phyloP scores from a whole-genome alignment of 1,284 basidiomycete genomes.

The Lignosus rhinocerotis region DNA sequence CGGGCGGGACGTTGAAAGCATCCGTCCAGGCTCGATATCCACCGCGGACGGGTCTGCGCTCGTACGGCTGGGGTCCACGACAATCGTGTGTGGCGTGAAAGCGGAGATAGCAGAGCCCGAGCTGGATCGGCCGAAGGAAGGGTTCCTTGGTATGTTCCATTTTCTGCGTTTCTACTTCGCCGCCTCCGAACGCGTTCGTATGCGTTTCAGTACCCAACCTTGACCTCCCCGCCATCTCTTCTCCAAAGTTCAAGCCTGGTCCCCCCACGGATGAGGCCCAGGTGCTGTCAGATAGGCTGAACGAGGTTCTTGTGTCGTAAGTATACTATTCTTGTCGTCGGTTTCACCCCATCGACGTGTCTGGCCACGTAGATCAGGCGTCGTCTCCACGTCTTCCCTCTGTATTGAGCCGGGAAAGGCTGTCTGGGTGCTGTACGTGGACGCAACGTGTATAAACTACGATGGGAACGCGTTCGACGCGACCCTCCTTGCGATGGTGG shows the following conservation, averaged over 20 bases:
- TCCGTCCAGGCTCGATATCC: constrained; percentile 72
- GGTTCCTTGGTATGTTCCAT: constrained; percentile 72
- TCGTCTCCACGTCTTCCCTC: constrained; percentile 68
- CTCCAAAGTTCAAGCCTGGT: constrained; percentile 91
- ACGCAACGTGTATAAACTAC: constrained; percentile 94
- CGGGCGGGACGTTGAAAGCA: not conserved
- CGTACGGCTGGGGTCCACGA: constrained; percentile 87
- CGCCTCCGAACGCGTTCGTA: not conserved
- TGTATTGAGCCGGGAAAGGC: constrained; percentile 81
- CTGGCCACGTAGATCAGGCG: constrained; percentile 55
- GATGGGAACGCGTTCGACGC: constrained; percentile 97
- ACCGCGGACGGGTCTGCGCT: constrained; percentile 91
- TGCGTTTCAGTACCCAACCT: constrained; percentile 70
- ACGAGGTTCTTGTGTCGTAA: constrained; percentile 76
- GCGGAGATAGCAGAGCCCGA: constrained; percentile 93
- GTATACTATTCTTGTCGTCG: constrained; percentile 23
- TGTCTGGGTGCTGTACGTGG: constrained; percentile 91
- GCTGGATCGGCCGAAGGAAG: constrained; percentile 69
- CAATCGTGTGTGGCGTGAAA: constrained; percentile 91
- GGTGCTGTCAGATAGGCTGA: constrained; percentile 79
- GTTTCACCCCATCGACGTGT: not conserved
- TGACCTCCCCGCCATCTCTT: constrained; percentile 91
- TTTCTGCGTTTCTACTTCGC: not conserved
- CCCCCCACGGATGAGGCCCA: constrained; percentile 93
- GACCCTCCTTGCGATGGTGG: constrained; percentile 82